Evolutionary conservation across 2,329 filamentous ascomycete species (phyloP), one percentile per base, ranked within the genome.

Genomic region (Aureobasidium sp.): DNA sequence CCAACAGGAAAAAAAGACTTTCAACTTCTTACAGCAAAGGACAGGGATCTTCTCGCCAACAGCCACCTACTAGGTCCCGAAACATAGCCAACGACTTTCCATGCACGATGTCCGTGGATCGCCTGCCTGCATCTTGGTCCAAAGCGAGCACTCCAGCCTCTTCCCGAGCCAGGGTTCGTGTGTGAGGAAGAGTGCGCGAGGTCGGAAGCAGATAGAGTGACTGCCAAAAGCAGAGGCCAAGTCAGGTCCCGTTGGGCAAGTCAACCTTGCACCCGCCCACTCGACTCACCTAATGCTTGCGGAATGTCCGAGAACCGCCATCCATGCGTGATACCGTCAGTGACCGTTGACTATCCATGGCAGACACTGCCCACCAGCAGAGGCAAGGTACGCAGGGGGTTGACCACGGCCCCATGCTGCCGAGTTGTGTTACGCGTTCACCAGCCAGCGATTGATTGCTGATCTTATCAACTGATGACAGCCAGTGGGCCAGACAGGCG

Each of bases 91-190:
- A 24, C 53, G 17, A 57, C 53, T 17, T 20, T 20, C 24, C 41
- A 32, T 59, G 55, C 55, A 59, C 24, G 32, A 48, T 59, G 43
- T 59, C 55, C 41, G 55, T 59, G 55, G 32, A 13, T 59, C 55
- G 41, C 20, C 17, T 47, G 32, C 53, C 27, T 57, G 41, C 37
- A 44, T 44, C 4, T 46, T 9, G 27, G n/a, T 17, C 36, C 24
- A 34, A 39, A 57, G 41, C 46, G 50, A 36, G 27, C 13, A 24
- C 37, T 55, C 53, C 53, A 57, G 41, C 53, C 52, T 46, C 24
- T 46, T 44, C 3, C 53, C 39, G 39, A 29, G n/a, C 47, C 53
- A 37, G 36, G 39, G 53, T 32, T 32, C 10, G 53, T 44, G 27
- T 34, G 53, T 46, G 53, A 20, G 53, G 39, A n/a, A 36, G 20